phyloP scores from a whole-genome alignment of 306 rosid genomes.

The Mimosa pudica region DNA sequence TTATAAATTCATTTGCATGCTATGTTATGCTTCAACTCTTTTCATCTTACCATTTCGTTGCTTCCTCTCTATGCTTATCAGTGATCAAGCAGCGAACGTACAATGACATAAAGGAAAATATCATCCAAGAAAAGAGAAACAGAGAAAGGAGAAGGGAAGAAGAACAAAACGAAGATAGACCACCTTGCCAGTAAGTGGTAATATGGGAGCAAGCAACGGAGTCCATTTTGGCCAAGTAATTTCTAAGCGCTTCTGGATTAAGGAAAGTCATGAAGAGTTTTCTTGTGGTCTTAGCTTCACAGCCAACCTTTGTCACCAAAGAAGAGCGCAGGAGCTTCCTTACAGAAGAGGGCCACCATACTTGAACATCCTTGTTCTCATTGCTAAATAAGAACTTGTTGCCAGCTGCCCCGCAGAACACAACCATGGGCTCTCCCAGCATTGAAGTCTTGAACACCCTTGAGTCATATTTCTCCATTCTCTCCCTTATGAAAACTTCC shows the following conservation, averaged over 20 bases:
- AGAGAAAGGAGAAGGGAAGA: not conserved
- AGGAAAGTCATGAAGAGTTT: constrained; percentile 47
- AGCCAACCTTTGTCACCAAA: constrained; percentile 44
- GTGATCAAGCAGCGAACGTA: not conserved
- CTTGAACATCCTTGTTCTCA: constrained; percentile 55
- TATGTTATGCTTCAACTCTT: not conserved
- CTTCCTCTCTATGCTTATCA: not conserved
- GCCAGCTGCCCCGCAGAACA: constrained; percentile 50
- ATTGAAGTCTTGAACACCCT: constrained; percentile 50
- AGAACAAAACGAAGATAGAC: not conserved
- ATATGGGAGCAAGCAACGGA: constrained; percentile 43
- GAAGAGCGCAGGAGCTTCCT: constrained; percentile 45
- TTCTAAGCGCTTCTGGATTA: constrained; percentile 47
- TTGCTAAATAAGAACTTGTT: constrained; percentile 51
- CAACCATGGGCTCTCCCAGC: constrained; percentile 34
- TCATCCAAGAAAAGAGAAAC: not conserved
- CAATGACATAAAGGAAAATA: not conserved
- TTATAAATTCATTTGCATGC: not conserved
- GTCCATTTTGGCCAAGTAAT: constrained; percentile 50
- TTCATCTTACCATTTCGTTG: not conserved
- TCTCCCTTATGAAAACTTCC: constrained; percentile 37
- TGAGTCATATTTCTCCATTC: constrained; percentile 39
- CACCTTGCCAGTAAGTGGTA: constrained; percentile 47
- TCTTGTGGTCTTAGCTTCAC: constrained; percentile 43
- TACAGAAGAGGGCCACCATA: constrained; percentile 51